phyloP scores from a whole-genome alignment of 75 land plant species.

The Cupressus sempervirens region DNA sequence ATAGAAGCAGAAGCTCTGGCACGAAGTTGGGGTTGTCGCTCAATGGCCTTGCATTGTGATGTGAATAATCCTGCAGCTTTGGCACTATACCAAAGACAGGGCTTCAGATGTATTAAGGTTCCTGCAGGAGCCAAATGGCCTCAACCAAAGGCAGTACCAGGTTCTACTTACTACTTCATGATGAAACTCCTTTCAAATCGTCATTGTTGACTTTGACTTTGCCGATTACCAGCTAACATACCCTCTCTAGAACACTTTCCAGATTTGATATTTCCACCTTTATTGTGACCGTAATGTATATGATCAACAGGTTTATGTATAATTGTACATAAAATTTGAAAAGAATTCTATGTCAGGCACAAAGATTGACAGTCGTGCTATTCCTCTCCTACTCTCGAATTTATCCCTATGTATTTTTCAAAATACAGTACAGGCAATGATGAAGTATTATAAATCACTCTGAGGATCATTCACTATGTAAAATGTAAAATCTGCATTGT shows the following conservation, averaged over 20 bases:
- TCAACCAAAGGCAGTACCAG: conserved; percentile 59
- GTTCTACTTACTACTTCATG: conserved; percentile 61
- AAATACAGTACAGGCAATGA: neutral
- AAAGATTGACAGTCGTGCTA: neutral
- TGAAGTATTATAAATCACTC: neutral
- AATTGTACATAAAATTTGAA: conserved; percentile 6
- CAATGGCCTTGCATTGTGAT: conserved; percentile 82
- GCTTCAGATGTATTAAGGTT: conserved; percentile 59
- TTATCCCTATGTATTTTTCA: neutral
- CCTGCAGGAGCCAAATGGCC: conserved; percentile 88
- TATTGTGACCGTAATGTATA: neutral
- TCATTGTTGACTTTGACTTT: neutral
- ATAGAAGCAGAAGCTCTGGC: conserved; percentile 61
- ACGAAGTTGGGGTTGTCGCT: conserved; percentile 73
- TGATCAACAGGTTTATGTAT: neutral
- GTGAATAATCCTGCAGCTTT: conserved; percentile 47
- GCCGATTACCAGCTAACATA: neutral
- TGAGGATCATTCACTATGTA: conserved; percentile 1
- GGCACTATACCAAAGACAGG: conserved; percentile 56
- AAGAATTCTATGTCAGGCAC: neutral
- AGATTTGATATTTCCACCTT: conserved; percentile 1
- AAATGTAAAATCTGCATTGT: neutral
- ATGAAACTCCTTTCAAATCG: conserved; percentile 48
- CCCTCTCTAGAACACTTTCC: neutral
- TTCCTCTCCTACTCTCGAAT: neutral